Evolutionary conservation across 352 stramenopile species (phyloP), one percentile per base, ranked within the genome.

Genomic region (Saprolegnia parasitica): DNA sequence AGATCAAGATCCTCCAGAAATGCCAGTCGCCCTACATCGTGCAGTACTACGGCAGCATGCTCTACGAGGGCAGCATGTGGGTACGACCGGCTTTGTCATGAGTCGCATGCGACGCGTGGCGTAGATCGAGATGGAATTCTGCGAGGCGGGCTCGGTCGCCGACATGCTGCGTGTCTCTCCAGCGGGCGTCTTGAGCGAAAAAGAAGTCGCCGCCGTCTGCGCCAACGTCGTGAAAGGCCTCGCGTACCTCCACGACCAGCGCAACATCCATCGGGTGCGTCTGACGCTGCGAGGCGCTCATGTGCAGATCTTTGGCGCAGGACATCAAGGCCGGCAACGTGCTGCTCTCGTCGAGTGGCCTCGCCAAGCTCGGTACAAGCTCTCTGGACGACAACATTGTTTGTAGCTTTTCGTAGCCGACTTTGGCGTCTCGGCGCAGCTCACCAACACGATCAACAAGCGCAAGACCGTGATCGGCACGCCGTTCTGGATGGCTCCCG

Each of bases 401-500:
- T 32, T 23, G 0, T 40, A 18, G 3, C 39, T 16, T 18, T 50
- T 6, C 13, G 15, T 24, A 70, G 86, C 89, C 0, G 90, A 97
- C 74, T 97, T 97, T 78, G 90, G 90, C 64, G 90, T 96, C 42
- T 92, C 86, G n/a, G 90, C 86, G 26, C 86, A 95, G 73, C 79
- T 96, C 66, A 97, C 86, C 10, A 85, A 84, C 70, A 95, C 85
- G n/a, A 87, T 96, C 68, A 90, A 84, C 60, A 96, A 96, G 73
- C 87, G 89, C n/a, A 85, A 91, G 50, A 96, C 89, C 10, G 88
- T 96, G 35, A 90, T 95, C 46, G 90, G 90, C 26, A 96, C 90
- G 20, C 90, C 90, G 6, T 97, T 95, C 74, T 97, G 89, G 88
- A 96, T 97, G 90, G 89, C 90, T 23, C 89, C 89, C 5, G 89